Evolutionary conservation across 257 asterid genomes (phyloP).

Genomic region (Solanum dulcamara): DNA sequence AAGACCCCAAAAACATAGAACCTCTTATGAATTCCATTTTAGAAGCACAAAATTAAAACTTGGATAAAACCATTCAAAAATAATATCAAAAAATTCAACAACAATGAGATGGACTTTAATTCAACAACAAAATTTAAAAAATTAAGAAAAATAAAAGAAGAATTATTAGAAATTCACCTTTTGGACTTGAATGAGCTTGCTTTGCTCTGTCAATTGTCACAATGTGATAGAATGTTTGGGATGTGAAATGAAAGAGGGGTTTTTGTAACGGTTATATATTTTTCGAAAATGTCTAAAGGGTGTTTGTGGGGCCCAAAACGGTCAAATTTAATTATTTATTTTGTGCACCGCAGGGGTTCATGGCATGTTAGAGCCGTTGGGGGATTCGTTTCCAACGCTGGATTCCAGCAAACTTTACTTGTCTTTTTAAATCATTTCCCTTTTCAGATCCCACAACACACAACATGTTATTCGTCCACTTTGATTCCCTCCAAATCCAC

Average conservation of each 20-base stretch:
- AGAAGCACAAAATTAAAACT: not conserved
- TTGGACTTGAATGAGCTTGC: not conserved
- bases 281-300: not conserved
- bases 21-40: not conserved
- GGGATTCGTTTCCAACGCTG: conserved; percentile 36
- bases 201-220: not conserved
- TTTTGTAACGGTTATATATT: conserved; percentile 29
- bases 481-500: not conserved
- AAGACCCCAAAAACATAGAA: too few relatives aligned
- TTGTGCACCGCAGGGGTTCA: conserved; percentile 14
- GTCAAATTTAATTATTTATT: conserved; percentile 17
- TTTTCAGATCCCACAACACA: conserved; percentile 13
- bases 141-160: not conserved
- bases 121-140: too few relatives aligned
- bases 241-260: not conserved
- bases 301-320: conserved; percentile 45
- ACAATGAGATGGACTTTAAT: too few relatives aligned
- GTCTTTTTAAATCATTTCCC: conserved; percentile 26
- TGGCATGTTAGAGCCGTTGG: conserved; percentile 58
- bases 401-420: conserved; percentile 30
- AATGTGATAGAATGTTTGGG: not conserved
- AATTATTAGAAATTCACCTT: not conserved
- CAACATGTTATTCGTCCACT: not conserved
- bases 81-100: not conserved
- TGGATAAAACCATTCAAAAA: not conserved